Evolutionary conservation across 192 early-diverging fungal species (phyloP), one percentile per base, ranked within the genome.

Genomic region (Podila verticillata): DNA sequence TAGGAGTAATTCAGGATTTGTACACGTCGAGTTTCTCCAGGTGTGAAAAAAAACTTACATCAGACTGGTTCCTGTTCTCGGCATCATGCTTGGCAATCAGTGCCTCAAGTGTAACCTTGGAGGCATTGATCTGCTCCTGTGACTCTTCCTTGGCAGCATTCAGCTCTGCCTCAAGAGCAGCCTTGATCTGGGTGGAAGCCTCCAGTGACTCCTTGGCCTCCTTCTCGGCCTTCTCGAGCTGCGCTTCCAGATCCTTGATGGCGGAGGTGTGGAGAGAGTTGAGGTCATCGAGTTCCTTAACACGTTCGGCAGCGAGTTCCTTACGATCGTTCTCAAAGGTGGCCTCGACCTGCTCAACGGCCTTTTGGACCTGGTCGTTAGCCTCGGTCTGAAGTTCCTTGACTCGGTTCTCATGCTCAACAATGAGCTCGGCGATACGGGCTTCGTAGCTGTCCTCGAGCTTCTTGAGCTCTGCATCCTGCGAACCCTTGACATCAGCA

Each of bases 271-370:
- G 83, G 28, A 68, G 47, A 1, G 72, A 68, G 28, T 69, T 48
- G 20, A 74, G 63, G 26, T 74, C 58, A n/a, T 68, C 68, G 6
- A 84, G 22, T 19, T 73, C 80, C 51, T 73, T 73, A 10, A 15
- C n/a, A 48, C 65, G 71, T 7, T 49, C 47, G 10, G 51, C 70
- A 28, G 63, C 72, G 48, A 75, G 59, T 30, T 79, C 77, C 61
- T 73, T 31, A 5, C 73, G 61, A 13, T 84, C 75, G 17, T 58
- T 47, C 24, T 66, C 83, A 65, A 79, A 79, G 2, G 80, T 79
- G 36, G 61, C 51, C 58, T 82, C 72, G 58, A 81, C 80, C 59
- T 80, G 54, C 24, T 74, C 79, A 9, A 84, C 71, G 15, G 71
- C 77, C 48, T 35, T 73, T 48, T 84, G 73, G 32, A 75, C 66